These are phyloP conservation scores for Odontarrhena argentea DNA, from an alignment of 345 rosid genomes.

Conservation along the genomic window DNA sequence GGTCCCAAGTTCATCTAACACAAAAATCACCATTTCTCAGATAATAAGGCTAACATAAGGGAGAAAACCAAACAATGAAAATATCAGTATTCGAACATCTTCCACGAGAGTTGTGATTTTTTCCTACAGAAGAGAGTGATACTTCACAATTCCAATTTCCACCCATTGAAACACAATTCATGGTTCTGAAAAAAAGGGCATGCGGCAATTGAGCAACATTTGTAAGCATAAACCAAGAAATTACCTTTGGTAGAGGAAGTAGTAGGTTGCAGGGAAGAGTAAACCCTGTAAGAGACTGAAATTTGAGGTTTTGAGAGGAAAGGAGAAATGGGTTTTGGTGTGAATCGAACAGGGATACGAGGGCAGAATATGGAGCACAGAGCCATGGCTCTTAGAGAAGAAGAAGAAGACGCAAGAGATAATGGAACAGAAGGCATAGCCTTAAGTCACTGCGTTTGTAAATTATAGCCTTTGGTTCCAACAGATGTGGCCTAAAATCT, in stretches of 20 bases:
- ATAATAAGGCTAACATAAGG: conserved; percentile 3
- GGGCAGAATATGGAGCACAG: conserved; percentile 64
- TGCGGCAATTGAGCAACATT: conserved; percentile 16
- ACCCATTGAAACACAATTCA: not conserved
- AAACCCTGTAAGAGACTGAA: conserved; percentile 43
- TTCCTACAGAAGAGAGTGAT: not conserved
- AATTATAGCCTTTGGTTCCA: conserved; percentile 5
- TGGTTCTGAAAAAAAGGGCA: not conserved
- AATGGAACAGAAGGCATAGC: conserved; percentile 26
- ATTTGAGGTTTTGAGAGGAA: conserved; percentile 37
- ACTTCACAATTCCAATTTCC: not conserved
- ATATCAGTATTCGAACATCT: conserved; percentile 2
- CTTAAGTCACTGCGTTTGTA: conserved; percentile 13
- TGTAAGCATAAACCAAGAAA: conserved; percentile 7
- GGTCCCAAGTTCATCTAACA: conserved; percentile 38
- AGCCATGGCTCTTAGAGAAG: conserved; percentile 55
- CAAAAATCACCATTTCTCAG: conserved; percentile 6
- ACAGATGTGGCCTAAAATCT: conserved; percentile 12
- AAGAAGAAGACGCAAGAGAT: conserved; percentile 14
- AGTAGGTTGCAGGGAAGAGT: conserved; percentile 57
- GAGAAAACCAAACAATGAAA: conserved; percentile 4
- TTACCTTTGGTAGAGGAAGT: conserved; percentile 48
- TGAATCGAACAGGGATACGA: conserved; percentile 49
- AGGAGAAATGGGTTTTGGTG: conserved; percentile 47
- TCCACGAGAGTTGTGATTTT: conserved; percentile 11